These are phyloP conservation scores for Ganoderma lucidum DNA, from an alignment of 1,284 basidiomycete species.

Conservation along the genomic window DNA sequence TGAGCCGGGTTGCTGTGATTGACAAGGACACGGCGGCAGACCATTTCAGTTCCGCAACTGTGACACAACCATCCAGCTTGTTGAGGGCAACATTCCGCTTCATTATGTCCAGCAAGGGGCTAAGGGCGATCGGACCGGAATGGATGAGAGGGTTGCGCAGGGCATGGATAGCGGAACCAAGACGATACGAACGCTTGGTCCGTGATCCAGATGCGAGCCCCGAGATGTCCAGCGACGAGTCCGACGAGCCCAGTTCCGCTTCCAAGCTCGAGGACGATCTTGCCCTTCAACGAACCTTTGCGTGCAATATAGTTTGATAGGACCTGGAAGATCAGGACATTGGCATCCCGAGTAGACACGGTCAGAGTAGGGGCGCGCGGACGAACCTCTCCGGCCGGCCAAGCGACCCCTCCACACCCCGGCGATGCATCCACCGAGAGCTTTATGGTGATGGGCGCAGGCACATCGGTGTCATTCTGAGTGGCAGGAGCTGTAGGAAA, in stretches of 20 bases:
- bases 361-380: constrained; percentile 30
- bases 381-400: constrained; percentile 90
- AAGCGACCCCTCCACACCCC: constrained; percentile 92
- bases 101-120: constrained; percentile 83
- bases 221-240: constrained; percentile 78
- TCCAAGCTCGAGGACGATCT: constrained; percentile 83
- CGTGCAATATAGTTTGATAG: constrained; percentile 77
- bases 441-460: constrained; percentile 49
- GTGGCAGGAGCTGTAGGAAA: constrained; percentile 46
- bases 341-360: constrained; percentile 16
- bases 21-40: constrained; percentile 45
- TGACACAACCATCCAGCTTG: constrained; percentile 56
- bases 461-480: constrained; percentile 4
- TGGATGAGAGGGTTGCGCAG: neutral
- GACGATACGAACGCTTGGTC: constrained; percentile 81
- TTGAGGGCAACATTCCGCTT: constrained; percentile 73
- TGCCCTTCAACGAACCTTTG: constrained; percentile 61
- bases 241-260: constrained; percentile 93
- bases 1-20: constrained; percentile 31
- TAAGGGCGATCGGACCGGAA: constrained; percentile 40
- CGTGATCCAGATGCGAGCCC: constrained; percentile 78
- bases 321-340: constrained; percentile 57
- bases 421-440: constrained; percentile 80
- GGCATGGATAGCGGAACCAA: constrained; percentile 14
- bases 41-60: constrained; percentile 83